These are phyloP conservation scores for Copromyces sp. DNA, from an alignment of 495 filamentous ascomycete species.

Conservation along the genomic window DNA sequence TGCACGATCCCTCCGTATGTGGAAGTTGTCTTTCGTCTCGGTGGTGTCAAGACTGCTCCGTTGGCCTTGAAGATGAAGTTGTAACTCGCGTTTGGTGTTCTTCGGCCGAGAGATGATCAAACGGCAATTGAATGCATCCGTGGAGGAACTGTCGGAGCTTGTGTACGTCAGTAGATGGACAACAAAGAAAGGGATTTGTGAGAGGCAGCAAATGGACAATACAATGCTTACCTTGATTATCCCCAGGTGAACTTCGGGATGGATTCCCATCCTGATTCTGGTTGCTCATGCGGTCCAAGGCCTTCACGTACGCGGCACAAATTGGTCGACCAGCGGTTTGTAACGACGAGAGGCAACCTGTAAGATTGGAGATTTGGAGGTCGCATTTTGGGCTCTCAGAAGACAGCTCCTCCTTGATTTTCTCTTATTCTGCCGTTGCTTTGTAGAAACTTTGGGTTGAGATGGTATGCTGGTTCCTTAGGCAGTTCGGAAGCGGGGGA, in stretches of 20 bases:
- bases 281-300: neutral
- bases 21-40: neutral
- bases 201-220: neutral
- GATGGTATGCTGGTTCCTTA: neutral
- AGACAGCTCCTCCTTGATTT: too few relatives aligned
- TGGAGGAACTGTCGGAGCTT: neutral
- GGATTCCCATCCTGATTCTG: neutral
- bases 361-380: too few relatives aligned
- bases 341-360: neutral
- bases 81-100: neutral
- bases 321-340: neutral
- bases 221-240: neutral
- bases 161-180: neutral
- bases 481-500: neutral
- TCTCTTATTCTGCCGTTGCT: too few relatives aligned
- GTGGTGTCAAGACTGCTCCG: neutral
- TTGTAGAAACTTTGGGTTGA: neutral
- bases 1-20: neutral
- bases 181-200: neutral
- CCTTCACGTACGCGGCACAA: neutral
- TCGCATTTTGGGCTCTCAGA: neutral
- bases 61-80: neutral
- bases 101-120: neutral
- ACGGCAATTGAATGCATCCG: neutral
- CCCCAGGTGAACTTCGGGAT: neutral